Evolutionary conservation across 371 early-diverging fungal genomes (phyloP).

Genomic region (Astathelohania contejeani): DNA sequence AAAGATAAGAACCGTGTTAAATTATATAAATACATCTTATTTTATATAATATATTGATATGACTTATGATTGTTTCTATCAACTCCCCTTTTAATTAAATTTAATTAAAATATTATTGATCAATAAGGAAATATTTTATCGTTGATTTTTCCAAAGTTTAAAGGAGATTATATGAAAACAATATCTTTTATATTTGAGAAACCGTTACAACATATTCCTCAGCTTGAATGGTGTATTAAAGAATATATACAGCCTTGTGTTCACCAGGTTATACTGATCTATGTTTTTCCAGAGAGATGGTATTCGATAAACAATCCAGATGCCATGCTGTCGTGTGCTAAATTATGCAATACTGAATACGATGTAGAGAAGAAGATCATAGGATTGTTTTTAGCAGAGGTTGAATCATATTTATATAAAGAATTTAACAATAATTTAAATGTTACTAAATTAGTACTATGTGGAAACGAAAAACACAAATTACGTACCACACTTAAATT

Average conservation of each 20-base stretch:
- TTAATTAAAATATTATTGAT: too few species aligned
- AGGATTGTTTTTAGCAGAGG: not conserved
- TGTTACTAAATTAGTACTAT: not conserved
- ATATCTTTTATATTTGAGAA: constrained; percentile 1
- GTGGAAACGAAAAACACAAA: not conserved
- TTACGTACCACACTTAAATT: not conserved
- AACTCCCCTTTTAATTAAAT: too few species aligned
- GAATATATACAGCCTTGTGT: not conserved
- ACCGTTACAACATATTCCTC: not conserved
- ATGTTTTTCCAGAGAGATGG: not conserved
- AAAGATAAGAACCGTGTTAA: too few species aligned
- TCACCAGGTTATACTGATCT: not conserved
- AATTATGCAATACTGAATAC: not conserved
- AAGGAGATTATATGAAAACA: constrained; percentile 4
- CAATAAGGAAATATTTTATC: too few species aligned
- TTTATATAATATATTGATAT: too few species aligned
- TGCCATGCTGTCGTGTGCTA: not conserved
- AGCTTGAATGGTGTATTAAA: not conserved
- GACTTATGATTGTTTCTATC: too few species aligned
- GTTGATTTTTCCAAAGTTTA: too few species aligned
- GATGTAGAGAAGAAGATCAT: not conserved
- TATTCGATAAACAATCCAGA: not conserved
- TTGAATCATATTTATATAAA: not conserved
- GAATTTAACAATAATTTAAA: not conserved
- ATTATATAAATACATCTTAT: too few species aligned